Conservation (phyloP, 371 early-diverging fungal genomes). For the Mucor piriformis region DNA sequence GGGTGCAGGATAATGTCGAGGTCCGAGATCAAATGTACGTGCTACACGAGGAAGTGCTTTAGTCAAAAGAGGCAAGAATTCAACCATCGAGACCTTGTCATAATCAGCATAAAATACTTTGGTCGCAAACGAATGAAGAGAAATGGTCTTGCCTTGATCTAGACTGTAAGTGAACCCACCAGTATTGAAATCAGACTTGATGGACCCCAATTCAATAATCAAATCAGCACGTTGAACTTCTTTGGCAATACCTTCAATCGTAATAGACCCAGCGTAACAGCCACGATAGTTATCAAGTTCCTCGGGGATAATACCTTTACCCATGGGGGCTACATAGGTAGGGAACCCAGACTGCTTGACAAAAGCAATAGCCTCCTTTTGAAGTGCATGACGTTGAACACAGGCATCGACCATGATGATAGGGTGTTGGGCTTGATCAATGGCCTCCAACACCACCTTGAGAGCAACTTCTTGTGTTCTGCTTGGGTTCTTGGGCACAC, state of each 20-base stretch:
- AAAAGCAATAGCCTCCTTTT: conserved; percentile 35
- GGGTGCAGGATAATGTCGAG: conserved; percentile 26
- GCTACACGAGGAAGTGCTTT: conserved; percentile 29
- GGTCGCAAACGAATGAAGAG: conserved; percentile 45
- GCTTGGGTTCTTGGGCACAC: conserved; percentile 30
- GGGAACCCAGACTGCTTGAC: conserved; percentile 44
- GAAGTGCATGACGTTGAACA: conserved; percentile 38
- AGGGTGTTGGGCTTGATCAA: conserved; percentile 40
- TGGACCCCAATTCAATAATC: conserved; percentile 49
- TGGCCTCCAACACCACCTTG: conserved; percentile 29
- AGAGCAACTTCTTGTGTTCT: conserved; percentile 36
- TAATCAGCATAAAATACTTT: conserved; percentile 44
- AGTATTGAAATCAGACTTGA: conserved; percentile 59
- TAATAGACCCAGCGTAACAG: conserved; percentile 41
- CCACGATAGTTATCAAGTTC: conserved; percentile 41
- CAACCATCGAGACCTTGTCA: conserved; percentile 42
- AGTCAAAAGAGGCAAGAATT: conserved; percentile 39
- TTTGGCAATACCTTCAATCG: conserved; percentile 31
- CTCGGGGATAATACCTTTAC: conserved; percentile 48
- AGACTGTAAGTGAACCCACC: conserved; percentile 48
- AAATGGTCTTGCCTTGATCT: conserved; percentile 39
- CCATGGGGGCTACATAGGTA: conserved; percentile 53
- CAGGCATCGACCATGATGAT: conserved; percentile 55
- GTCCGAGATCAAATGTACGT: conserved; percentile 26
- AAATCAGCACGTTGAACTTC: conserved; percentile 47